Percentiles rank a stretch among this genome's conserved stretches.
Conservation (phyloP, 371 early-diverging fungal genomes). For the Dinochytrium kinnereticum region DNA sequence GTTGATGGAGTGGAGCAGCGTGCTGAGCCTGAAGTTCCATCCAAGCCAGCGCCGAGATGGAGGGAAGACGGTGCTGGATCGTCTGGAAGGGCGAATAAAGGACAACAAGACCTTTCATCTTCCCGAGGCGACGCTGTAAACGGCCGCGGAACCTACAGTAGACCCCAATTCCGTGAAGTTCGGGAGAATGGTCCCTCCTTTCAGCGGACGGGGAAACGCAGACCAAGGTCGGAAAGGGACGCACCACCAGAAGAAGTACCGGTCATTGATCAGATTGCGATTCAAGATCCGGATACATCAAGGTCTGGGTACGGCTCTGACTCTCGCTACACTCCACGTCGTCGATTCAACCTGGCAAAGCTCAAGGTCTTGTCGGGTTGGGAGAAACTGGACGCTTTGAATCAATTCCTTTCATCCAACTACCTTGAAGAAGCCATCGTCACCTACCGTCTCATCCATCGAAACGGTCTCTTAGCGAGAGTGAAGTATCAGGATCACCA, state of each 20-base stretch:
- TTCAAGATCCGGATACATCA: not conserved
- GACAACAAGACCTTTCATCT: too few relatives aligned
- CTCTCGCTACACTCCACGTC: not conserved
- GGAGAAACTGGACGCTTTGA: constrained; percentile 39
- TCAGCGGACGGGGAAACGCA: not conserved
- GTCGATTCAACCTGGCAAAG: constrained; percentile 27
- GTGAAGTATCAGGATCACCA: constrained; percentile 41
- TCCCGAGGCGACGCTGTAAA: not conserved
- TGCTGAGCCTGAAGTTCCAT: not conserved
- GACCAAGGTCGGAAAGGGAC: not conserved
- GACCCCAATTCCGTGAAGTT: not conserved
- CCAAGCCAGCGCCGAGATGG: not conserved
- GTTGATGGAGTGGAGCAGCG: not conserved
- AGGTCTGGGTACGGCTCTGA: not conserved
- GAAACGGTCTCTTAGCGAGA: constrained; percentile 28
- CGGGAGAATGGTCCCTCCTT: not conserved
- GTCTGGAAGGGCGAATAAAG: too few relatives aligned
- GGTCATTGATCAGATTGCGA: not conserved
- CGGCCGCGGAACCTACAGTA: not conserved
- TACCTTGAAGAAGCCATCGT: constrained; percentile 29
- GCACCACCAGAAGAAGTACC: not conserved
- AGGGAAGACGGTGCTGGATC: too few relatives aligned
- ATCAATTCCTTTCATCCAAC: constrained; percentile 23
- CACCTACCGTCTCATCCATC: constrained; percentile 24
- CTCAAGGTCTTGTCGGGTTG: constrained; percentile 33